A percentile compares a stretch with the other conserved stretches of the same genome.
Conservation (phyloP, 2,329 filamentous ascomycete species). For the Sclerotiophoma versabilis region DNA sequence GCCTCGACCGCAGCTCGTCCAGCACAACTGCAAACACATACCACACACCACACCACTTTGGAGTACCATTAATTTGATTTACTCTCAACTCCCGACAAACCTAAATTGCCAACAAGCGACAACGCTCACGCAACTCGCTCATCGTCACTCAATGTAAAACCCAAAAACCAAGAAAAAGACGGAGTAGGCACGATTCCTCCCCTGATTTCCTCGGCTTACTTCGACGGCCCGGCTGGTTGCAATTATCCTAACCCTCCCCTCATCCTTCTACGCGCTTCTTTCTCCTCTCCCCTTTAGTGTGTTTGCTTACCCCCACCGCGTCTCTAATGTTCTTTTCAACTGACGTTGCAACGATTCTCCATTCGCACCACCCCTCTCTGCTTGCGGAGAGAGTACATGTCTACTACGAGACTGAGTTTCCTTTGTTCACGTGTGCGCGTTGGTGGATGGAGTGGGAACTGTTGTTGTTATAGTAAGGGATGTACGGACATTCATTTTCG, state of each 20-base stretch:
- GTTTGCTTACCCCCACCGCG: slow-evolving; percentile 40
- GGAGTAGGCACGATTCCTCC: slow-evolving; percentile 39
- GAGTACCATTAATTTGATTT: slow-evolving; percentile 23
- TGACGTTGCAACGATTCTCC: slow-evolving; percentile 20
- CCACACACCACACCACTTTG: slow-evolving; percentile 21
- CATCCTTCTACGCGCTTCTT: slow-evolving; percentile 16
- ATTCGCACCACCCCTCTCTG: slow-evolving; percentile 27
- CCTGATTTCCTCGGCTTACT: slow-evolving; percentile 39
- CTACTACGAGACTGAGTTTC: slow-evolving; percentile 44
- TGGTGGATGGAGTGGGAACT: slow-evolving; percentile 21
- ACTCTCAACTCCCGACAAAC: slow-evolving; percentile 24
- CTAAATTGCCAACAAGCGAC: slow-evolving; percentile 27
- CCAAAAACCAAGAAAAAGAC: slow-evolving; percentile 44
- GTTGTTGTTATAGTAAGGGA: slow-evolving; percentile 24
- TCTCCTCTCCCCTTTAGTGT: slow-evolving; percentile 22
- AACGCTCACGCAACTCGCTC: slow-evolving; percentile 30
- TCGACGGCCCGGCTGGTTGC: slow-evolving; percentile 32
- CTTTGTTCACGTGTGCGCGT: slow-evolving; percentile 34
- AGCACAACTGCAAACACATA: slow-evolving; percentile 26
- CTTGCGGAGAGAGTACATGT: slow-evolving; percentile 44
- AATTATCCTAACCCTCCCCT: slow-evolving; percentile 27
- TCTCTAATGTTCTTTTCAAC: slow-evolving; percentile 20
- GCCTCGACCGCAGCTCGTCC: slow-evolving; percentile 18
- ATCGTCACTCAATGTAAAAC: slow-evolving; percentile 31
- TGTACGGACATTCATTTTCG: slow-evolving; percentile 29